Evolutionary conservation across 2,329 filamentous ascomycete species (phyloP).

Genomic region (Talaromyces albobiverticillius): DNA sequence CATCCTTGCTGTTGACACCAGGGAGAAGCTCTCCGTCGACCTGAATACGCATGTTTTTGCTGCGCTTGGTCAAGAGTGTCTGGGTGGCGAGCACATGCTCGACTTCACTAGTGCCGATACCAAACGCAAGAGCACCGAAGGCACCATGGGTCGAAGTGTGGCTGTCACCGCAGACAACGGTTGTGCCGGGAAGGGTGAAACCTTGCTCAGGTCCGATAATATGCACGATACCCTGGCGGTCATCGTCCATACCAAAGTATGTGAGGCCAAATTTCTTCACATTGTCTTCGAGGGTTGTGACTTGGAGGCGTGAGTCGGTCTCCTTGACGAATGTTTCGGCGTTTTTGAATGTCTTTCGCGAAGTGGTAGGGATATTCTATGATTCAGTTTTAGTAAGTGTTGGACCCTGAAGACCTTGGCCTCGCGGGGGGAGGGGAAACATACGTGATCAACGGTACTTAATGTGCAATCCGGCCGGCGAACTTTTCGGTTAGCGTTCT

Average conservation of each 20-base stretch:
- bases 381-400: neutral
- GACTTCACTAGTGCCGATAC: slow-evolving; percentile 96
- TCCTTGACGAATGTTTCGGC: slow-evolving; percentile 93
- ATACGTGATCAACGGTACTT: slow-evolving; percentile 92
- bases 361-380: slow-evolving; percentile 91
- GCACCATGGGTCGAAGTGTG: slow-evolving; percentile 98
- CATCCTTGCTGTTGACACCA: slow-evolving; percentile 94
- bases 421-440: slow-evolving; percentile 33
- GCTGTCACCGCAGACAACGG: slow-evolving; percentile 94
- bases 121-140: slow-evolving; percentile 90
- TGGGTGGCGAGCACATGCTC: slow-evolving; percentile 98
- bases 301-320: slow-evolving; percentile 89
- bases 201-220: slow-evolving; percentile 98
- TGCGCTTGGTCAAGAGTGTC: slow-evolving; percentile 88
- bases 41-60: slow-evolving; percentile 98
- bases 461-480: slow-evolving; percentile 95
- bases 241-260: slow-evolving; percentile 95
- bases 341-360: slow-evolving; percentile 89
- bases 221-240: slow-evolving; percentile 96
- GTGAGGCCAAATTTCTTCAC: slow-evolving; percentile 95
- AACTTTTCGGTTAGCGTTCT: slow-evolving; percentile 82
- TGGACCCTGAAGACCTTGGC: neutral
- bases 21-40: slow-evolving; percentile 86
- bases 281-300: slow-evolving; percentile 93
- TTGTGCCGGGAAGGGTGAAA: slow-evolving; percentile 95